Base-by-base conservation (phyloP, 2,329 filamentous ascomycete genomes). In the Corinectria fuckeliana region DNA sequence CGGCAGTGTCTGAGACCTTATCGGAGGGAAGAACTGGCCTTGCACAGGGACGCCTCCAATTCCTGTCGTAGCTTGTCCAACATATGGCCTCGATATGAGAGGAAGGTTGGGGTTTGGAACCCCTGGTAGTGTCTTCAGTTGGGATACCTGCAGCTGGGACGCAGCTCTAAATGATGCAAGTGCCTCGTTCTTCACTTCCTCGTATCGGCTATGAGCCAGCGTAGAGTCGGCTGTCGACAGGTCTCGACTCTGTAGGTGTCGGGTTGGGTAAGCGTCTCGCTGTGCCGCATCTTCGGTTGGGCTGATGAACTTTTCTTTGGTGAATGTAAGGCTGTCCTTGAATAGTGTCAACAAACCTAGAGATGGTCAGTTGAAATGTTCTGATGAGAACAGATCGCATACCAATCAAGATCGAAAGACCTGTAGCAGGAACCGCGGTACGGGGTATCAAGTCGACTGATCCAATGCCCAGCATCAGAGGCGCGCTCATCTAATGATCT, bases 401-500 rank as follows among this genome's bases (percentile, higher is more conserved):
- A 85, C 82, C 76, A 61, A 85, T 77, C 34, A 85, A 63, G 13
- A 84, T 69, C 25, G 79, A 71, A 16, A 86, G 75, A 3, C 84
- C 84, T 26, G 76, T 71, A 4, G 82, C 80, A 28, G 85, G 84
- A 21, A 86, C 69, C 6, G 82, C 77, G 3, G 82, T 85, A 61
- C 80, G 77, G 39, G 78, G 69, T 20, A 79, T 73, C 14, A 85
- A 69, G 14, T 76, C 72, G 13, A 81, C 75, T 4, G 73, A 73
- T 16, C 63, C 65, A 41, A 81, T 74, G 30, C 84, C 85, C 7
- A 87, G 69, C 49, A 83, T 74, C 71, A 86, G 76, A 8, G 80
- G 76, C 7, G 81, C 76, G 65, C 85, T 87, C 58, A 78, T 77
- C 82, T 86, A 52, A 9, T 25, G 28, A 60, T 45, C 20, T 20